Evolutionary conservation across 768 basidiomycete genomes (phyloP).

Genomic region (Tulasnella sp.): DNA sequence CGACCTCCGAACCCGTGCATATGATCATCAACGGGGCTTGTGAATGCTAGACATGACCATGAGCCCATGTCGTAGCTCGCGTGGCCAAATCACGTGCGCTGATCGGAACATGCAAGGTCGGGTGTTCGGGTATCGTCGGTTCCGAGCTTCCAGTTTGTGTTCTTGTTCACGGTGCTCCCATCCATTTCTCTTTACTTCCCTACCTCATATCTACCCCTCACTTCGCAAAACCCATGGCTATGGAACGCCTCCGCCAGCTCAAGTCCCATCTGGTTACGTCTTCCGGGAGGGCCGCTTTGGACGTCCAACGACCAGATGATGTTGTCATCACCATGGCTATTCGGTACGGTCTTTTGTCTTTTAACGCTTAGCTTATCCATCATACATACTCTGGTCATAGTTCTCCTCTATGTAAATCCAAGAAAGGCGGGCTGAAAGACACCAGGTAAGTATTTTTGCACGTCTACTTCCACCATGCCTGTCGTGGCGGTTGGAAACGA

Average conservation of each 20-base stretch:
- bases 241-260: constrained; percentile 58
- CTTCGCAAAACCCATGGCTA: constrained; percentile 20
- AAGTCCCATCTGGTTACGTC: constrained; percentile 43
- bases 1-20: no score
- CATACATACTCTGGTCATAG: constrained; percentile 47
- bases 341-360: neutral
- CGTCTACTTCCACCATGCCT: neutral
- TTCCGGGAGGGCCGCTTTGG: constrained; percentile 38
- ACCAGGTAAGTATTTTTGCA: constrained; percentile 34
- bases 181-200: no score
- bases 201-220: neutral
- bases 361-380: no score
- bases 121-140: neutral
- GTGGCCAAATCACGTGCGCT: neutral
- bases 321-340: constrained; percentile 71
- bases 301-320: constrained; percentile 54
- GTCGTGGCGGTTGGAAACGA: neutral
- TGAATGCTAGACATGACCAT: no score
- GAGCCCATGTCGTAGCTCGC: no score
- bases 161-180: no score
- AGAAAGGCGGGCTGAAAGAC: constrained; percentile 64
- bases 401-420: constrained; percentile 31
- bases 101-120: neutral
- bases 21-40: no score
- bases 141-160: no score